Percentiles rank a stretch among this genome's conserved stretches.
phyloP scores from a whole-genome alignment of 1,284 basidiomycete species.

The Cryptococcus sp. region DNA sequence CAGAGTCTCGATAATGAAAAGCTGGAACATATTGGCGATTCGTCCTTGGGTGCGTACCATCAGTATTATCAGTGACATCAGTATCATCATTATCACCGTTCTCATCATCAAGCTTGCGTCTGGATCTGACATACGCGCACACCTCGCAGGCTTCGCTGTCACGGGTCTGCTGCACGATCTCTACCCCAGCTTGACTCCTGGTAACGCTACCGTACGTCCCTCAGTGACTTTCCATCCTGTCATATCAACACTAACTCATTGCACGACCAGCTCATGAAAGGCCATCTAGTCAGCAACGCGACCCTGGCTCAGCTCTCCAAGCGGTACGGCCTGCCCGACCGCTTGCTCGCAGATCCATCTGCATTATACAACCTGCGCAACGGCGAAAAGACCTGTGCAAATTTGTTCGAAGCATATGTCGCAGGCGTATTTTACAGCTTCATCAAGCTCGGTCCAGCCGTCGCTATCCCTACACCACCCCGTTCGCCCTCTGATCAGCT shows the following conservation, averaged over 20 bases:
- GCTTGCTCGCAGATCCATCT: conserved; percentile 23
- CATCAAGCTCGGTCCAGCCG: conserved; percentile 6
- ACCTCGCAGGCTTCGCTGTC: conserved; percentile 24
- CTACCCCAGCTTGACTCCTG: conserved; percentile 36
- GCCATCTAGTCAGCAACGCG: conserved; percentile 33
- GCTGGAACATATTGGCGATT: conserved; percentile 46
- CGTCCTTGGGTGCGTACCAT: conserved; percentile 33
- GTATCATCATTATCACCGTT: background rate
- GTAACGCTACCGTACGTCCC: conserved; percentile 42
- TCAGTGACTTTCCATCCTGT: no score
- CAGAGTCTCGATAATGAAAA: conserved; percentile 41
- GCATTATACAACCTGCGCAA: background rate
- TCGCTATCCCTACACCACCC: background rate
- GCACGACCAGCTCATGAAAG: conserved; percentile 21
- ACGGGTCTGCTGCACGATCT: conserved; percentile 42
- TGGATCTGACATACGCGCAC: no score
- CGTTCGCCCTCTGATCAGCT: background rate
- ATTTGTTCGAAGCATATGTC: conserved; percentile 46
- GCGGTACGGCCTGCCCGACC: conserved; percentile 31
- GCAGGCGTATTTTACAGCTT: conserved; percentile 40
- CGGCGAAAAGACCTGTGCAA: conserved; percentile 31
- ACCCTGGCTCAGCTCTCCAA: conserved; percentile 37
- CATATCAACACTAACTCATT: background rate
- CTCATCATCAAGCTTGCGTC: background rate
- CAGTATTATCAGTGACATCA: conserved; percentile 2